These are phyloP conservation scores for Candida insectalens DNA, from an alignment of 805 yeast genomes.

Conservation along the genomic window DNA sequence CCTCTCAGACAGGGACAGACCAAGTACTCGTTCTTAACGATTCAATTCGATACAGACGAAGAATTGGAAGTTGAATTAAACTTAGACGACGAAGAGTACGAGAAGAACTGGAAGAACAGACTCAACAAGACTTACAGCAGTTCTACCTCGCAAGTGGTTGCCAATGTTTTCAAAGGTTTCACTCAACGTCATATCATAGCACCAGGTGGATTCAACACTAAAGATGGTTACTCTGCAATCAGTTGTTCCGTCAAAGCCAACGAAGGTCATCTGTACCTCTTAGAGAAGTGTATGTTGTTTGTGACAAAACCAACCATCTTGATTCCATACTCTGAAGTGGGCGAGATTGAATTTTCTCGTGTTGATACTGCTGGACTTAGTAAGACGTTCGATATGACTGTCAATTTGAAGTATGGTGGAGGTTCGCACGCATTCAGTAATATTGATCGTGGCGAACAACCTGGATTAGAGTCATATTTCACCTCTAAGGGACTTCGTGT, in stretches of 20 bases:
- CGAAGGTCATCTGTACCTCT: slow-evolving; percentile 89
- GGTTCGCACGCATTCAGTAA: slow-evolving; percentile 80
- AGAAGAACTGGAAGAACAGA: slow-evolving; percentile 63
- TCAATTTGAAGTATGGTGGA: slow-evolving; percentile 53
- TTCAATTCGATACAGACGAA: slow-evolving; percentile 86
- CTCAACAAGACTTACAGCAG: slow-evolving; percentile 64
- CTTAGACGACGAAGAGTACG: slow-evolving; percentile 72
- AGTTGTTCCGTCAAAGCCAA: slow-evolving; percentile 90
- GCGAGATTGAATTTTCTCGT: slow-evolving; percentile 74
- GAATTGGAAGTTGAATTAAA: slow-evolving; percentile 86
- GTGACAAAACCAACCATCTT: slow-evolving; percentile 91
- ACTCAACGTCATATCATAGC: slow-evolving; percentile 77
- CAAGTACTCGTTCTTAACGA: slow-evolving; percentile 81
- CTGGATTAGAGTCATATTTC: slow-evolving; percentile 64
- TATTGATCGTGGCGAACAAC: slow-evolving; percentile 84
- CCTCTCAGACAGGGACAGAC: slow-evolving; percentile 98
- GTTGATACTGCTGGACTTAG: slow-evolving; percentile 61
- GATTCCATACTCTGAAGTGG: slow-evolving; percentile 78
- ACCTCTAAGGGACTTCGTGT: slow-evolving; percentile 69
- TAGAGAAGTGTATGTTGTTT: slow-evolving; percentile 84
- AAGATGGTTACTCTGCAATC: slow-evolving; percentile 75
- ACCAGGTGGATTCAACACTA: slow-evolving; percentile 75
- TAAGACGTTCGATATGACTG: slow-evolving; percentile 88
- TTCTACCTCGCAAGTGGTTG: slow-evolving; percentile 75
- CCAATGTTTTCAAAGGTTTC: slow-evolving; percentile 83